Percentiles rank a stretch among this genome's conserved stretches.
These are phyloP conservation scores for Aphanomyces astaci DNA, from an alignment of 352 stramenopile species.

Conservation along the genomic window DNA sequence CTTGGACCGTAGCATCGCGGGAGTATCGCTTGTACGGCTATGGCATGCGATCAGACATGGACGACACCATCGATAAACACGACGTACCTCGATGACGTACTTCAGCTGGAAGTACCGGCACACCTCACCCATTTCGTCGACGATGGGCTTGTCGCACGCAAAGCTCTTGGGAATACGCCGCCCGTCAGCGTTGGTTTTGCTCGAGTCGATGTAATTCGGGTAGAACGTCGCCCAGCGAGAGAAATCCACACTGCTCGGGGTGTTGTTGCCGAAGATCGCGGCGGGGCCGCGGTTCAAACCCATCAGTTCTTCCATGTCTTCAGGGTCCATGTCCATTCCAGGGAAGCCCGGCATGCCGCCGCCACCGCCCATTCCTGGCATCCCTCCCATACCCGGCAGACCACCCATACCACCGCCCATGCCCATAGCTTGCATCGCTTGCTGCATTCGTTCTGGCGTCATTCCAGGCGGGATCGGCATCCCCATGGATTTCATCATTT, in stretches of 20 bases:
- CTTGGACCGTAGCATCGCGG: constrained; percentile 60
- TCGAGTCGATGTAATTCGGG: constrained; percentile 79
- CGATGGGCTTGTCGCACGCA: constrained; percentile 59
- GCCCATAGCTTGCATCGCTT: constrained; percentile 25
- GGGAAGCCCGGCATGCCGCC: constrained; percentile 30
- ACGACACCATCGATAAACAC: no score
- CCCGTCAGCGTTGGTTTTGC: constrained; percentile 75
- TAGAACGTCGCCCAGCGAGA: constrained; percentile 72
- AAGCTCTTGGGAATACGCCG: constrained; percentile 59
- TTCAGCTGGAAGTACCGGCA: constrained; percentile 73
- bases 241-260: constrained; percentile 40
- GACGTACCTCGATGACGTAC: constrained; percentile 72
- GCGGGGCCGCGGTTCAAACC: not conserved
- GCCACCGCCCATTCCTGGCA: constrained; percentile 45
- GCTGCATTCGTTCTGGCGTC: constrained; percentile 15
- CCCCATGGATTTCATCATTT: constrained; percentile 41
- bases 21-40: constrained; percentile 72
- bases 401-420: constrained; percentile 39
- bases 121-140: constrained; percentile 78
- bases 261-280: not conserved
- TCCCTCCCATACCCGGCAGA: constrained; percentile 38
- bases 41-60: not conserved
- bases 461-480: constrained; percentile 29
- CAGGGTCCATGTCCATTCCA: constrained; percentile 11
- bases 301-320: constrained; percentile 18